These are phyloP conservation scores for Fusarium tricinctum DNA, from an alignment of 2,329 filamentous ascomycete genomes.

Conservation along the genomic window DNA sequence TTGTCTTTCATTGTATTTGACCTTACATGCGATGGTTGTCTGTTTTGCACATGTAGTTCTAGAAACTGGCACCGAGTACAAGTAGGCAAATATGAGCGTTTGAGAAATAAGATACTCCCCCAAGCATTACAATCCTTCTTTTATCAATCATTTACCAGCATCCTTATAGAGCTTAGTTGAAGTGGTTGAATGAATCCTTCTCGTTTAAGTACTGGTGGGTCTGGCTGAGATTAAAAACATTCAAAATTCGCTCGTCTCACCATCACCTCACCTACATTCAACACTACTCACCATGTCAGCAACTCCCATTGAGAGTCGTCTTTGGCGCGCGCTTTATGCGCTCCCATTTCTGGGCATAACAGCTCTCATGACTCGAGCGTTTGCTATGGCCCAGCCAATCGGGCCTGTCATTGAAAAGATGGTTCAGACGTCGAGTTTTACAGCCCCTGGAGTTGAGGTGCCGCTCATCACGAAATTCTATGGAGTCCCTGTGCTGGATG, in stretches of 20 bases:
- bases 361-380: conserved; percentile 40
- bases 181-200: conserved; percentile 7
- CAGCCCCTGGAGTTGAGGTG: conserved; percentile 13
- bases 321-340: conserved; percentile 37
- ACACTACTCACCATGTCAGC: not conserved
- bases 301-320: not conserved
- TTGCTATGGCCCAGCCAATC: conserved; percentile 42
- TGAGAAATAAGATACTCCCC: too few relatives aligned
- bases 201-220: not conserved
- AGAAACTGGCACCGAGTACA: too few relatives aligned
- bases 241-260: conserved; percentile 4
- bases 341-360: conserved; percentile 42
- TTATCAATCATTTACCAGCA: not conserved
- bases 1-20: too few relatives aligned
- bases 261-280: not conserved
- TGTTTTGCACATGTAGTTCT: too few relatives aligned
- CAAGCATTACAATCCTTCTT: too few relatives aligned
- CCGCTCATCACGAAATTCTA: conserved; percentile 42
- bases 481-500: conserved; percentile 40
- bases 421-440: conserved; percentile 11
- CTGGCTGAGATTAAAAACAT: not conserved
- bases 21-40: too few relatives aligned
- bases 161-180: not conserved
- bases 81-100: too few relatives aligned
- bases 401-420: conserved; percentile 22